phyloP scores from a whole-genome alignment of 2,329 filamentous ascomycete species.

The Lomentospora prolificans region DNA sequence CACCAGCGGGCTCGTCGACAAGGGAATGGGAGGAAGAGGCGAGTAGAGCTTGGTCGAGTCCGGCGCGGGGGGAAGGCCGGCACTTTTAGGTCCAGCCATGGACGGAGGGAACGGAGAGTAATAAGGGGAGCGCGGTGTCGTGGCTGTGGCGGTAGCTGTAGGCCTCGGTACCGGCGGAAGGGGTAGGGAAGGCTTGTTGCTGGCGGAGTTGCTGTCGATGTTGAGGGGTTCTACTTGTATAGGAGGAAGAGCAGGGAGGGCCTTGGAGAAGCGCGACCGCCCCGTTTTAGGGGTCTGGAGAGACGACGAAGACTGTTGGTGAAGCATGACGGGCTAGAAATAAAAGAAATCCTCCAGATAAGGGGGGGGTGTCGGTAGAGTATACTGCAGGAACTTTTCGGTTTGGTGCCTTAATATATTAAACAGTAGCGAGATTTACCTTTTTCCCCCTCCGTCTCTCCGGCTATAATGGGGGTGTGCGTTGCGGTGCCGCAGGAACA shows the following conservation, averaged over 20 bases:
- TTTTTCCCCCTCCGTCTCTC: background rate
- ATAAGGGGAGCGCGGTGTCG: background rate
- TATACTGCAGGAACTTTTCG: background rate
- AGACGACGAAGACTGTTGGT: constrained; percentile 11
- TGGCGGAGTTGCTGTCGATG: background rate
- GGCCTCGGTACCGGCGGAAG: background rate
- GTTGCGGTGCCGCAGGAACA: no score
- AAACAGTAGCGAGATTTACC: background rate
- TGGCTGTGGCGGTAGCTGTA: background rate
- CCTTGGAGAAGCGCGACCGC: constrained; percentile 49
- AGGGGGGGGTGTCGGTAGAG: constrained; percentile 13
- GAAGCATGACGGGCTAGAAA: constrained; percentile 9
- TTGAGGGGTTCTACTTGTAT: constrained; percentile 12
- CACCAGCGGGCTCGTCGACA: constrained; percentile 13
- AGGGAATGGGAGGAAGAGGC: constrained; percentile 17
- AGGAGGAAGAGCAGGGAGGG: constrained; percentile 41
- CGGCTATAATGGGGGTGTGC: constrained; percentile 1
- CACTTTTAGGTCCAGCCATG: background rate
- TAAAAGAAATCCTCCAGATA: constrained; percentile 1
- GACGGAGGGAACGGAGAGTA: constrained; percentile 4
- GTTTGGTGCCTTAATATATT: constrained; percentile 8
- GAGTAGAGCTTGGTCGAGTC: constrained; percentile 12
- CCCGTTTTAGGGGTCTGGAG: constrained; percentile 26
- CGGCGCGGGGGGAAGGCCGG: constrained; percentile 10
- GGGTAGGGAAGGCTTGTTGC: background rate